These are phyloP conservation scores for Tetratostichococcus sp. DNA, from an alignment of 139 green algal species.

Conservation along the genomic window DNA sequence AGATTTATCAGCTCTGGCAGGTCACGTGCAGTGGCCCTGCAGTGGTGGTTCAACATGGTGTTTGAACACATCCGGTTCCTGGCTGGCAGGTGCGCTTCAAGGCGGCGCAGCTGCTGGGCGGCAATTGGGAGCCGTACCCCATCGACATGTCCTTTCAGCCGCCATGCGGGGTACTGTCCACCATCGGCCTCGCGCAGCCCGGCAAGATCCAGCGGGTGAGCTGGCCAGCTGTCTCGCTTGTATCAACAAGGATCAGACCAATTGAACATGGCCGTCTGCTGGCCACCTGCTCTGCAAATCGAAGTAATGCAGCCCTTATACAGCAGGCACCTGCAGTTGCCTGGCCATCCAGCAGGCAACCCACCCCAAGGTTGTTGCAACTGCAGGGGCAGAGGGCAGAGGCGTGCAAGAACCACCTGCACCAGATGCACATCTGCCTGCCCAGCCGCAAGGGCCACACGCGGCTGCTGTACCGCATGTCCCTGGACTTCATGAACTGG, in stretches of 20 bases:
- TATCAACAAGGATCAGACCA: too few relatives aligned
- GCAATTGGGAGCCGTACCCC: conserved; percentile 96
- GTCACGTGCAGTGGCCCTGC: too few relatives aligned
- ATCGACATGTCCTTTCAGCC: conserved; percentile 97
- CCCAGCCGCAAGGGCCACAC: conserved; percentile 79
- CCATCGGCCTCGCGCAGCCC: conserved; percentile 87
- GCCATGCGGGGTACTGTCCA: conserved; percentile 84
- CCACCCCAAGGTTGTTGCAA: background rate
- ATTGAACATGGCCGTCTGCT: too few relatives aligned
- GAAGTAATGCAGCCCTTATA: too few relatives aligned
- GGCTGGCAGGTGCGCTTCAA: conserved; percentile 20
- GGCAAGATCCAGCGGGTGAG: conserved; percentile 74
- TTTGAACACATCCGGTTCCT: too few relatives aligned
- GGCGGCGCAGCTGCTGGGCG: conserved; percentile 44
- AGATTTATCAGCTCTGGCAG: too few relatives aligned
- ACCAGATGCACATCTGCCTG: conserved; percentile 97
- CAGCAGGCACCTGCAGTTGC: too few relatives aligned
- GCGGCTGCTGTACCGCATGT: conserved; percentile 96
- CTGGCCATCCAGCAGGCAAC: too few relatives aligned
- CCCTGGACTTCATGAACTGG: conserved; percentile 92
- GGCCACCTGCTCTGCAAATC: too few relatives aligned
- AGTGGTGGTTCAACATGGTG: too few relatives aligned
- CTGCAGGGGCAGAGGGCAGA: conserved; percentile 48
- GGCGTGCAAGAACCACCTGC: conserved; percentile 87
- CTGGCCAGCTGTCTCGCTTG: background rate